Evolutionary conservation across 2,329 filamentous ascomycete genomes (phyloP), one percentile per base, ranked within the genome.

Genomic region (Cercospora zeina): DNA sequence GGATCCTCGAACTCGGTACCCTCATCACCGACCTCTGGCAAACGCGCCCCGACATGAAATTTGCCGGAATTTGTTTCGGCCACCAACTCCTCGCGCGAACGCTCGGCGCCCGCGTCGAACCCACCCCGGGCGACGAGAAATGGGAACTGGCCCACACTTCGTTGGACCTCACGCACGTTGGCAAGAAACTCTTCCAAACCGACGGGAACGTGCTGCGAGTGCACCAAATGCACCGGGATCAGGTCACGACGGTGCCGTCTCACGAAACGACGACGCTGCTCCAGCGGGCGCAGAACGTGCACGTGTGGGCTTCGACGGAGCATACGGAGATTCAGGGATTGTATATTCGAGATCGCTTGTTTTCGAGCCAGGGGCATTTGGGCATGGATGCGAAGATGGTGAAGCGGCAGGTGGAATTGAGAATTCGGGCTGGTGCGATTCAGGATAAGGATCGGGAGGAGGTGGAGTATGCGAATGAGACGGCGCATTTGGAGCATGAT

Each of bases 11-110:
- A 37, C 73, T 81, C 0, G 69, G 79, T 19, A 62, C 74, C 0
- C 74, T 85, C 10, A 73, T 86, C 8, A 76, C 36, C 79, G 80
- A 81, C 33, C 68, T 85, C 3, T 86, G 82, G 83, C 70, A 72
- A 6, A 71, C 75, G 4, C 76, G 81, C 1, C 82, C 82, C 1
- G 78, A 82, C 19, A 81, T 85, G 51, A 79, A 80, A 34, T 80
- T 80, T 65, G 73, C 76, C 9, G 79, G 79, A 16, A 77, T 81
- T 37, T 82, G 79, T 62, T 82, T 81, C 62, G 79, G 79, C 14
- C 79, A 82, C 56, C 79, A 81, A 65, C 71, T 81, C 16, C 74
- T 82, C 11, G 77, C 74, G 30, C 77, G 79, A 19, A 72, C 75
- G 1, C 75, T 81, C 1, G 79, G 79, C 6, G 73, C 76, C 4